phyloP scores from a whole-genome alignment of 1,139 yeast genomes.

The Geotrichum europaeum region DNA sequence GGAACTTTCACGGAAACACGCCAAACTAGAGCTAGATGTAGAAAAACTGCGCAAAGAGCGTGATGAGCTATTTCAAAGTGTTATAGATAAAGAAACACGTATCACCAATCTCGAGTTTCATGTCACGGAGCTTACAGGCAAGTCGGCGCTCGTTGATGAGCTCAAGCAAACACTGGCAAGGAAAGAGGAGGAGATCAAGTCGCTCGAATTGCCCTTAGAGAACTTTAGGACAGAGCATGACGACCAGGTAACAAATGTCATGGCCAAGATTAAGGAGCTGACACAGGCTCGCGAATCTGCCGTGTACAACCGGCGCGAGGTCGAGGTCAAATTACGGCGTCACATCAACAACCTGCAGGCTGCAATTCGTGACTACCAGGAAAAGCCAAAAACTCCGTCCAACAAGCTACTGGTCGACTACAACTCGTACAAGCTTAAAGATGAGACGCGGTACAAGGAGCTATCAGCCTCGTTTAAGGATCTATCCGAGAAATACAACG shows the following conservation, averaged over 20 bases:
- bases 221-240: constrained; percentile 5
- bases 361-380: constrained; percentile 18
- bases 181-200: constrained; percentile 22
- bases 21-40: constrained; percentile 21
- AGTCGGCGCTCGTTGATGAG: constrained; percentile 17
- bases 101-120: constrained; percentile 25
- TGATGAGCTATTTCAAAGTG: constrained; percentile 14
- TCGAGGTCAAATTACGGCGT: constrained; percentile 14
- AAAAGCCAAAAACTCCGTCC: constrained; percentile 15
- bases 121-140: constrained; percentile 21
- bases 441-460: constrained; percentile 24
- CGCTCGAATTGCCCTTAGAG: constrained; percentile 13
- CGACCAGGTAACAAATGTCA: constrained; percentile 1
- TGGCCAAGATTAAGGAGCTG: constrained; percentile 8
- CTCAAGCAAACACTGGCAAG: constrained; percentile 23
- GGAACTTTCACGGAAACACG: constrained; percentile 19
- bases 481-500: constrained; percentile 22
- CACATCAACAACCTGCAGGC: constrained; percentile 22
- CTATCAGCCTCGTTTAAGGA: constrained; percentile 26
- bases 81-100: constrained; percentile 16
- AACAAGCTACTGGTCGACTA: constrained; percentile 19
- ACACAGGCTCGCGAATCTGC: constrained; percentile 15
- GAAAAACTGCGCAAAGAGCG: constrained; percentile 24
- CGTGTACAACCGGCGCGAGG: constrained; percentile 18
- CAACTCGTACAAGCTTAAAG: constrained; percentile 19